These are phyloP conservation scores for Acidomyces sp. DNA, from an alignment of 495 filamentous ascomycete species.

Conservation along the genomic window DNA sequence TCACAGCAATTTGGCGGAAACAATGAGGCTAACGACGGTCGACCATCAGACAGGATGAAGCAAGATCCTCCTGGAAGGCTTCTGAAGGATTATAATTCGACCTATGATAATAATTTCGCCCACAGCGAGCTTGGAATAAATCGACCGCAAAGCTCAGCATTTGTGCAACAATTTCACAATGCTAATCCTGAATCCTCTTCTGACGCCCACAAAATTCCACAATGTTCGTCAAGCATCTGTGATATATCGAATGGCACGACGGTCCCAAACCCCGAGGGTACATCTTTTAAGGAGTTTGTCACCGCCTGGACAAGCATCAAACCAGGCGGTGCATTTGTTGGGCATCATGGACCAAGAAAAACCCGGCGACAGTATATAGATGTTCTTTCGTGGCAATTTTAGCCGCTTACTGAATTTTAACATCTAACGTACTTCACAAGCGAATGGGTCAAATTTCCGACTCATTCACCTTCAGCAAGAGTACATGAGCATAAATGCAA, in stretches of 20 bases:
- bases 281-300: constrained; percentile 2
- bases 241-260: background rate
- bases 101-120: too few relatives aligned
- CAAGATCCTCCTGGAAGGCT: too few relatives aligned
- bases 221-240: background rate
- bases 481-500: too few relatives aligned
- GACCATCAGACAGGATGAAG: background rate
- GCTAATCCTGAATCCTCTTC: background rate
- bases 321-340: constrained; percentile 5
- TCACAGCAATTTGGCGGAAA: background rate
- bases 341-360: background rate
- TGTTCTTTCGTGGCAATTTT: background rate
- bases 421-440: background rate
- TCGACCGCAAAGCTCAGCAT: too few relatives aligned
- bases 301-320: background rate
- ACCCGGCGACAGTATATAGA: background rate
- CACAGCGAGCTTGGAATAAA: too few relatives aligned
- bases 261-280: background rate
- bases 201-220: background rate
- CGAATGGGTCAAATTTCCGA: too few relatives aligned
- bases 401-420: too few relatives aligned
- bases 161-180: background rate
- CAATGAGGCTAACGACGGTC: background rate
- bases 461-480: too few relatives aligned
- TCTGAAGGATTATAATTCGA: too few relatives aligned